A percentile compares a stretch with the other conserved stretches of the same genome.
phyloP scores from a whole-genome alignment of 2,329 filamentous ascomycete genomes.

The Fusarium coicis region DNA sequence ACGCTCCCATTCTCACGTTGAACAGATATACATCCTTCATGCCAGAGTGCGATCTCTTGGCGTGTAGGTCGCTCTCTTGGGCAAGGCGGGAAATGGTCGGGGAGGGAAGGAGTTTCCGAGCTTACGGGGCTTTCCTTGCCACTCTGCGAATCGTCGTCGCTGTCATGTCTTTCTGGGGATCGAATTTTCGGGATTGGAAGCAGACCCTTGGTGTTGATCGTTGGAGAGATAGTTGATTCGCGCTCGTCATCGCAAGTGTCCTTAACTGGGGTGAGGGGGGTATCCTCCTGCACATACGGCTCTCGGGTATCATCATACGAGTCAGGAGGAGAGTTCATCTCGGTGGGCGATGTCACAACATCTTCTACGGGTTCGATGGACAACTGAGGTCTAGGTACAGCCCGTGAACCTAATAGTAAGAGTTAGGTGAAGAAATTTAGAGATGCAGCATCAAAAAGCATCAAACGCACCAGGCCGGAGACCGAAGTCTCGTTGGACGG shows the following conservation, averaged over 20 bases:
- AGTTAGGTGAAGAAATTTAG: background rate
- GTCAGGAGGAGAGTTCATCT: background rate
- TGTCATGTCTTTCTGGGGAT: slow-evolving; percentile 1
- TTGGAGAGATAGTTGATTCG: background rate
- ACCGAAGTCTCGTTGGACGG: slow-evolving; percentile 20
- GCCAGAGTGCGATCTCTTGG: slow-evolving; percentile 29
- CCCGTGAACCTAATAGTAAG: background rate
- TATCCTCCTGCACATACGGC: background rate
- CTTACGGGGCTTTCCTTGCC: background rate
- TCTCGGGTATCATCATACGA: background rate
- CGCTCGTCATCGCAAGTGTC: background rate
- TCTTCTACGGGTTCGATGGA: background rate
- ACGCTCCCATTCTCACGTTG: slow-evolving; percentile 28
- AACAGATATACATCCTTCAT: slow-evolving; percentile 23
- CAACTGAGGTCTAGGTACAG: background rate
- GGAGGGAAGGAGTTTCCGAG: background rate
- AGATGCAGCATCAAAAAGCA: background rate
- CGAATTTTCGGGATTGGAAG: background rate
- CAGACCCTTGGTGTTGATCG: background rate
- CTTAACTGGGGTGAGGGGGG: background rate
- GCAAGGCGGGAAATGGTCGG: slow-evolving; percentile 24
- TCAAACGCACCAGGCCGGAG: slow-evolving; percentile 12
- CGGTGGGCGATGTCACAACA: background rate
- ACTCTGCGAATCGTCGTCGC: slow-evolving; percentile 14
- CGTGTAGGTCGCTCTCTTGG: slow-evolving; percentile 16